Base-by-base conservation (phyloP, 176 grass and related monocot species). In the Oryza rufipogon region DNA sequence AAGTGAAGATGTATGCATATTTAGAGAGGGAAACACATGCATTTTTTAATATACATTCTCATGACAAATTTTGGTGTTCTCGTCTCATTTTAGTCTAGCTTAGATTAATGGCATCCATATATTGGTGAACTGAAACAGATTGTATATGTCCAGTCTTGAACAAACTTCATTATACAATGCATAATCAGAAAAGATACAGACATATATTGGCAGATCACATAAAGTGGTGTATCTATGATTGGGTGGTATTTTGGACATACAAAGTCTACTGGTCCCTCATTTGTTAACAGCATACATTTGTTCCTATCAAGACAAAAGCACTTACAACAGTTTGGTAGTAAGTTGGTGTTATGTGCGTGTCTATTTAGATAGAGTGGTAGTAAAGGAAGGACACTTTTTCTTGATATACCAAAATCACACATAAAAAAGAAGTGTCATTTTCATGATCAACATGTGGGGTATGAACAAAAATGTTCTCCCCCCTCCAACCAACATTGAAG, bases 271-370 rank as follows among this genome's bases (percentile, higher is more conserved):
- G 60, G 68, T 77, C 75, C 61, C 47, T 90, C 71, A 74, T 9
- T 9, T 73, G 36, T 52, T 82, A 86, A 78, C 48, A 76, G 70
- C 68, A 80, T 81, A 64, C 32, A 61, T 76, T 83, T 87, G 69
- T 86, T 86, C 66, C 60, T 70, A 83, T 75, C n/a, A 79, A 87
- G 80, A 83, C 69, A 87, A 75, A 90, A 79, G 28, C 48, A 69
- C 74, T 83, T 87, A 76, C 11, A 84, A 84, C 11, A 30, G 70
- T 80, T 87, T 91, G 75, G 80, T 91, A 84, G 64, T 80, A 73
- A 83, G 84, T 90, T 76, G 84, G 66, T 80, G 81, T 84, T 80
- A 83, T 45, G 51, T 76, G 52, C 2, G 19, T 23, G 51, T 76
- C 51, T 76, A 84, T 83, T 47, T 83, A 80, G 76, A 75, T 83